phyloP scores from a whole-genome alignment of 2,329 filamentous ascomycete genomes.

The Aspergillus hiratsukae region DNA sequence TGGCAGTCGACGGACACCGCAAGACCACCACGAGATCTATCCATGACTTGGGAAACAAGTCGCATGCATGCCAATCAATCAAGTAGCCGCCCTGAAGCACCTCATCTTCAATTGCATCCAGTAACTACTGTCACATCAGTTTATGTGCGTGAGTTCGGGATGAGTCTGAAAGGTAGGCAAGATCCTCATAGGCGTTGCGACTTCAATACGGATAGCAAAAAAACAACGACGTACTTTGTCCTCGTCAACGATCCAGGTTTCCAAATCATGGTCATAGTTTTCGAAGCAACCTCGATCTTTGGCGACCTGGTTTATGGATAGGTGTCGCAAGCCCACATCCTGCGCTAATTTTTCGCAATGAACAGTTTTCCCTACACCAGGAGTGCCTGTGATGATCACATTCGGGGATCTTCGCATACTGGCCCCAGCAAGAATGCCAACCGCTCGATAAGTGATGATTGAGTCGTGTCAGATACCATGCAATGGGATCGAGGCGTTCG shows the following conservation, averaged over 20 bases:
- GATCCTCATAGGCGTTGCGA: not conserved
- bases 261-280: constrained; percentile 77
- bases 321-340: constrained; percentile 70
- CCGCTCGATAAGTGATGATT: not conserved
- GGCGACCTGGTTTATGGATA: constrained; percentile 86
- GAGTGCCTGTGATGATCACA: constrained; percentile 91
- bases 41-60: constrained; percentile 88
- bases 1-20: constrained; percentile 67
- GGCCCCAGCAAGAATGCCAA: constrained; percentile 4
- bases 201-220: not conserved
- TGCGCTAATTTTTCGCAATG: constrained; percentile 79
- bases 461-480: not conserved
- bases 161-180: not conserved
- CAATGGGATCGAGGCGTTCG: constrained; percentile 1
- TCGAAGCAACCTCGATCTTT: constrained; percentile 86
- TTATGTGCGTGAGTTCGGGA: constrained; percentile 7
- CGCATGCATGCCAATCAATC: constrained; percentile 97
- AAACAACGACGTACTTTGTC: constrained; percentile 64
- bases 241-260: constrained; percentile 92
- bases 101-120: constrained; percentile 85
- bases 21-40: constrained; percentile 93
- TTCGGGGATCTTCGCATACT: constrained; percentile 59
- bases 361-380: constrained; percentile 92
- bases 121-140: constrained; percentile 46
- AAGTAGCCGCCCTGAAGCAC: constrained; percentile 75